phyloP scores from a whole-genome alignment of 768 basidiomycete genomes.

The Hygrophorus russula region DNA sequence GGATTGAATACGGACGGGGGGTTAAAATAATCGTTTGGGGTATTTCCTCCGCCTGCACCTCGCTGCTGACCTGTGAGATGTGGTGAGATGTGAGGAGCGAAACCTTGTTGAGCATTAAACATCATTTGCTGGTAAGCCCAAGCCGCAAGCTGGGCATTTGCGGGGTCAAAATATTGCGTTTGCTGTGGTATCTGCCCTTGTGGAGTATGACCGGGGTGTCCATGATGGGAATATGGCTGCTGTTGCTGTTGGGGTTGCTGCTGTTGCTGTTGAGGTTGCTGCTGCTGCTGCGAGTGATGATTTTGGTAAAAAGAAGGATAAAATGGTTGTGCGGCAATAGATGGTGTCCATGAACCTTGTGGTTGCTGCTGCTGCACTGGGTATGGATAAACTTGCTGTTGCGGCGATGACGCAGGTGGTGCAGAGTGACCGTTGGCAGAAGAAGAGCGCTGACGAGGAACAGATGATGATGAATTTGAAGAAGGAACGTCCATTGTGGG shows the following conservation, averaged over 20 bases:
- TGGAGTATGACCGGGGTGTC: slow-evolving; percentile 3
- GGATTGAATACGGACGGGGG: slow-evolving; percentile 45
- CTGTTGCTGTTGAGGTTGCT: slow-evolving; percentile 9
- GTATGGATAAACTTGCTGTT: slow-evolving; percentile 45
- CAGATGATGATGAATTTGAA: slow-evolving; percentile 21
- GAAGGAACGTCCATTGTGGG: slow-evolving; percentile 45
- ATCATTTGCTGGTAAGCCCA: slow-evolving; percentile 93
- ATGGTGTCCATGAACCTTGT: slow-evolving; percentile 60
- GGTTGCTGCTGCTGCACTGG: slow-evolving; percentile 64
- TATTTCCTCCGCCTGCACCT: slow-evolving; percentile 2
- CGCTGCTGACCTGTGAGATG: slow-evolving; percentile 29
- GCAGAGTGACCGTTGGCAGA: slow-evolving; percentile 42
- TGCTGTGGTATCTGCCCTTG: slow-evolving; percentile 31
- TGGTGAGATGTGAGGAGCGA: slow-evolving; percentile 32
- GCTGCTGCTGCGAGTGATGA: slow-evolving; percentile 45
- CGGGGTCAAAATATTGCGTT: slow-evolving; percentile 61
- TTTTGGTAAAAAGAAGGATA: slow-evolving; percentile 74
- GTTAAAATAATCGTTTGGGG: slow-evolving; percentile 40
- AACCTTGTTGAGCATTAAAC: slow-evolving; percentile 56
- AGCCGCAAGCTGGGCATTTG: slow-evolving; percentile 67
- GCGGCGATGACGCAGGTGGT: slow-evolving; percentile 16
- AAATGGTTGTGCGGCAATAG: slow-evolving; percentile 56
- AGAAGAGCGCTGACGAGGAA: slow-evolving; percentile 48
- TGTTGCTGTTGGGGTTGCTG: slow-evolving; percentile 44
- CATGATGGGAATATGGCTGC: slow-evolving; percentile 31